Evolutionary conservation across 176 grass and related monocot species (phyloP).

Genomic region (Phoenix dactylifera): DNA sequence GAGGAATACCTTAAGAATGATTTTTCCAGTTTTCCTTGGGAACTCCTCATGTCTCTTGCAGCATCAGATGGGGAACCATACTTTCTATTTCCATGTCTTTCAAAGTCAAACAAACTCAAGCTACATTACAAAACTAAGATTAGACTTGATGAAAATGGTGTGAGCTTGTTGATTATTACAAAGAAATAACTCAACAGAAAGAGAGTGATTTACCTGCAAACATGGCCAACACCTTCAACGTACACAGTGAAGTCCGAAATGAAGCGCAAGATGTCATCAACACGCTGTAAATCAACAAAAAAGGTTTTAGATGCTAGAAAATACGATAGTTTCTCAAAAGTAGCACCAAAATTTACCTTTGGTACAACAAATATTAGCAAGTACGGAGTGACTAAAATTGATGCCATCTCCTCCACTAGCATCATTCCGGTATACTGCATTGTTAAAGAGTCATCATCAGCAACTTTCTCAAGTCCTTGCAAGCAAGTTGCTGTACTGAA

Average conservation of each 20-base stretch:
- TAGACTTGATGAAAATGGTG: too few species aligned
- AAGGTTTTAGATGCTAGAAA: neutral
- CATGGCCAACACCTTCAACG: constrained; percentile 88
- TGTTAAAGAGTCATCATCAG: too few species aligned
- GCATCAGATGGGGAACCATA: constrained; percentile 75
- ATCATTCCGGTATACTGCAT: constrained; percentile 91
- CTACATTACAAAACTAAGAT: constrained; percentile 21
- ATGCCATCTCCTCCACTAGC: constrained; percentile 96
- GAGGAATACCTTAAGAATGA: constrained; percentile 79
- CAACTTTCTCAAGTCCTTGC: too few species aligned
- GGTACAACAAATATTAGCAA: constrained; percentile 86
- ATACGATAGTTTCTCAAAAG: constrained; percentile 2
- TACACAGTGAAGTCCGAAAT: constrained; percentile 95
- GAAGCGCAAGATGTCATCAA: constrained; percentile 89
- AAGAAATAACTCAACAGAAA: constrained; percentile 19
- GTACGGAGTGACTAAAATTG: constrained; percentile 86
- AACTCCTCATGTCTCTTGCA: constrained; percentile 58
- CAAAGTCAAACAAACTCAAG: constrained; percentile 84
- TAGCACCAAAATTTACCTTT: constrained; percentile 56
- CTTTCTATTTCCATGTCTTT: constrained; percentile 86
- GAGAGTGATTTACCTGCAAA: constrained; percentile 75
- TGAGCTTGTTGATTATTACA: neutral
- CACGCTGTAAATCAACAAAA: constrained; percentile 40
- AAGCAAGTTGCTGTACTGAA: too few species aligned
- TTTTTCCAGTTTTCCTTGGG: constrained; percentile 99